Evolutionary conservation across 352 stramenopile genomes (phyloP).

Genomic region (Pythium dissotocum): DNA sequence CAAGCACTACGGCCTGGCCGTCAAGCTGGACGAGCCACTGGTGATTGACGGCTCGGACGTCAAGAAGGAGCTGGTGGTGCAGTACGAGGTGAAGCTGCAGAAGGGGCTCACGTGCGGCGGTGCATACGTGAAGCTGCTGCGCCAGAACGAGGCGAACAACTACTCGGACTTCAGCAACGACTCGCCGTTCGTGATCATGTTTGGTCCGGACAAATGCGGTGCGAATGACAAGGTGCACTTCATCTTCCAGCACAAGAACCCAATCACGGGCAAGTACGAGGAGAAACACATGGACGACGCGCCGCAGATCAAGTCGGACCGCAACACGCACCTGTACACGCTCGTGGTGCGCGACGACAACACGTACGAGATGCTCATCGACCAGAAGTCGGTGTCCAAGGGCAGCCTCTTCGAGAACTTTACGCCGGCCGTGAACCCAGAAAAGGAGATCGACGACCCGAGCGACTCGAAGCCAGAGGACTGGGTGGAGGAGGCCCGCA

Average conservation of each 20-base stretch:
- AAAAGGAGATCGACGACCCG: conserved; percentile 92
- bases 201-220: conserved; percentile 94
- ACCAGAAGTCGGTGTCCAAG: conserved; percentile 79
- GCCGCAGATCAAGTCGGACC: conserved; percentile 80
- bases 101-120: conserved; percentile 91
- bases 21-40: conserved; percentile 68
- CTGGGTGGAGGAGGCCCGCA: conserved; percentile 91
- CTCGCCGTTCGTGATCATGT: conserved; percentile 95
- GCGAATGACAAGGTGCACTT: conserved; percentile 94
- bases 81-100: conserved; percentile 95
- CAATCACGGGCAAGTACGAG: conserved; percentile 88
- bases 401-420: conserved; percentile 88
- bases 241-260: conserved; percentile 95
- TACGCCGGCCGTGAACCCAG: conserved; percentile 77
- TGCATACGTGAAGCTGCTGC: conserved; percentile 94
- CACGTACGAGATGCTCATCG: conserved; percentile 92
- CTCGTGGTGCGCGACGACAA: conserved; percentile 90
- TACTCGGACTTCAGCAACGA: conserved; percentile 75
- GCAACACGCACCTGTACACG: conserved; percentile 92
- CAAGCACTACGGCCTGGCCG: conserved; percentile 80
- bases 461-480: conserved; percentile 91
- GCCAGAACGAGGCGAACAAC: conserved; percentile 48
- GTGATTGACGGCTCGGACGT: conserved; percentile 60
- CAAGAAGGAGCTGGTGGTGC: conserved; percentile 89
- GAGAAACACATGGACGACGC: conserved; percentile 92